Evolutionary conservation across 495 filamentous ascomycete genomes (phyloP).

Genomic region (Lasiosphaeria ovina): DNA sequence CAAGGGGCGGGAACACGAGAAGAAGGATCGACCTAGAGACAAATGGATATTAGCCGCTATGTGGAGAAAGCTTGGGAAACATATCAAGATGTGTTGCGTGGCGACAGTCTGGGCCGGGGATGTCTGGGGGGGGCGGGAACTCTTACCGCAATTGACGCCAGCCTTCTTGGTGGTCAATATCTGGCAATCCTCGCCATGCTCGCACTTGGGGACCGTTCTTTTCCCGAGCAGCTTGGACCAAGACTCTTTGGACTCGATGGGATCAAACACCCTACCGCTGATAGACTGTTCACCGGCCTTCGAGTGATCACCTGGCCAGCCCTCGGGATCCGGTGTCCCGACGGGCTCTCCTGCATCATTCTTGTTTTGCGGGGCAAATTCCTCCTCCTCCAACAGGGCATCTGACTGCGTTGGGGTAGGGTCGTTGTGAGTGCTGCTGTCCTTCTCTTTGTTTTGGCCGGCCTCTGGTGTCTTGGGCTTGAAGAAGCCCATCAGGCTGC

Average conservation of each 20-base stretch:
- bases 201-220: conserved; percentile 70
- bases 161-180: conserved; percentile 79
- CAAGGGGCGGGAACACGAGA: conserved; percentile 77
- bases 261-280: conserved; percentile 61
- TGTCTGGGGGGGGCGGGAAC: neutral
- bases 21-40: conserved; percentile 69
- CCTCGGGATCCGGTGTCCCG: conserved; percentile 5
- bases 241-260: conserved; percentile 72
- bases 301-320: neutral
- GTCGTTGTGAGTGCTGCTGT: neutral
- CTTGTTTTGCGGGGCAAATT: too few relatives aligned
- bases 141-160: conserved; percentile 68
- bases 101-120: too few relatives aligned
- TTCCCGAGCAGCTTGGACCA: conserved; percentile 86
- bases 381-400: too few relatives aligned
- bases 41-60: too few relatives aligned
- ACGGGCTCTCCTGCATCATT: too few relatives aligned
- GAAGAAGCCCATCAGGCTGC: conserved; percentile 82
- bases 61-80: neutral
- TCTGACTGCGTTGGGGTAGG: too few relatives aligned
- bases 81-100: too few relatives aligned
- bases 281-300: neutral
- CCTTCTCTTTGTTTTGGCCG: neutral
- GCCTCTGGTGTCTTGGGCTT: conserved; percentile 49
- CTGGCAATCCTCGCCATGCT: conserved; percentile 85